phyloP scores from a whole-genome alignment of 2,329 filamentous ascomycete species.

The Nemania serpens region DNA sequence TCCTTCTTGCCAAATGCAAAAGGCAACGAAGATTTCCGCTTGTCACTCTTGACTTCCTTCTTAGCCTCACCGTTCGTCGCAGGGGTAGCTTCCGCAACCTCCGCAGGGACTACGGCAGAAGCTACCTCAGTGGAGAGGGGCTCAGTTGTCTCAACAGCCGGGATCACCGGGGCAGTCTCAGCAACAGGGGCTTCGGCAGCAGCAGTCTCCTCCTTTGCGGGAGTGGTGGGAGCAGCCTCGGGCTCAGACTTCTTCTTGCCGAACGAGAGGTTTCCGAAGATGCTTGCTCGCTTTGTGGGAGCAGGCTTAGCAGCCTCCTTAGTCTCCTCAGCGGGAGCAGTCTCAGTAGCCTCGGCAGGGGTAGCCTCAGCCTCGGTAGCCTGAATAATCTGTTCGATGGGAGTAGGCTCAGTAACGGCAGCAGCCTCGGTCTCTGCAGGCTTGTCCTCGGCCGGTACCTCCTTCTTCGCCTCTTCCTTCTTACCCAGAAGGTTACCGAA shows the following conservation, averaged over 20 bases:
- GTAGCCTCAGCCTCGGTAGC: constrained; percentile 38
- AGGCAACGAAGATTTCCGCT: constrained; percentile 78
- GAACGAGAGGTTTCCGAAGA: constrained; percentile 59
- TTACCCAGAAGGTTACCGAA: constrained; percentile 62
- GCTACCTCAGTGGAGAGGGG: constrained; percentile 61
- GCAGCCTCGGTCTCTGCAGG: constrained; percentile 41
- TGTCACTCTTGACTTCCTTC: constrained; percentile 70
- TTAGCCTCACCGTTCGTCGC: constrained; percentile 59
- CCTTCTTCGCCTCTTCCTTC: constrained; percentile 55
- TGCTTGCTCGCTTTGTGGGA: constrained; percentile 59
- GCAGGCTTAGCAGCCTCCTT: constrained; percentile 50
- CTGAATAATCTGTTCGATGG: constrained; percentile 33
- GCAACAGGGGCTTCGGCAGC: constrained; percentile 45
- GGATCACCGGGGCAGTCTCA: constrained; percentile 62
- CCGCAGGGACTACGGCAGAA: constrained; percentile 52
- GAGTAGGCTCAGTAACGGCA: constrained; percentile 39
- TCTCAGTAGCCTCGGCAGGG: constrained; percentile 33
- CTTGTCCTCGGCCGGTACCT: constrained; percentile 44
- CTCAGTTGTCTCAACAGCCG: constrained; percentile 61
- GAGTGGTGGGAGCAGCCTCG: constrained; percentile 48
- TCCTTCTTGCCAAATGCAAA: constrained; percentile 85
- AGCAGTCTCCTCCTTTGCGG: constrained; percentile 49
- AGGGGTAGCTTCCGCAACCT: constrained; percentile 52
- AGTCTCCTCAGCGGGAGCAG: constrained; percentile 42
- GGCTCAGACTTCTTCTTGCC: constrained; percentile 63